These are phyloP conservation scores for Linnemannia zychae DNA, from an alignment of 192 early-diverging fungal genomes.

Conservation along the genomic window DNA sequence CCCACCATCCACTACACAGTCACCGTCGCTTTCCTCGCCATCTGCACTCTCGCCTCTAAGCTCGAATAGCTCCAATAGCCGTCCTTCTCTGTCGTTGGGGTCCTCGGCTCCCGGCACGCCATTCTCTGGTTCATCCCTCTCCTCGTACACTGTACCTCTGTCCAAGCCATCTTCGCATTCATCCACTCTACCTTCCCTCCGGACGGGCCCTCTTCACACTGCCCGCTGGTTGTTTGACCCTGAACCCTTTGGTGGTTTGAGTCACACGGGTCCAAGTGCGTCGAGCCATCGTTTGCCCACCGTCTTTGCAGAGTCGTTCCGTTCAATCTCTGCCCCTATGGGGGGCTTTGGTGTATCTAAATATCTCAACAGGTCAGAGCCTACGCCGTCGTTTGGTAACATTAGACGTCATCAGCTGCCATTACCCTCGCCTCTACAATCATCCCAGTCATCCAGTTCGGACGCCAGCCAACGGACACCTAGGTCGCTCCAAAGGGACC, in stretches of 20 bases:
- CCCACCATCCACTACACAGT: not conserved
- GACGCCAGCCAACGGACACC: slow-evolving; percentile 15
- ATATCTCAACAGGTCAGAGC: slow-evolving; percentile 41
- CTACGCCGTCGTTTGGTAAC: slow-evolving; percentile 14
- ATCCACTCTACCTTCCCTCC: slow-evolving; percentile 33
- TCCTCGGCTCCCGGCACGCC: slow-evolving; percentile 7
- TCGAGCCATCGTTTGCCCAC: slow-evolving; percentile 35
- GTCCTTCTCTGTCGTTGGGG: not conserved
- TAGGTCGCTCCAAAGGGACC: slow-evolving; percentile 34
- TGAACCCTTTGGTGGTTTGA: slow-evolving; percentile 36
- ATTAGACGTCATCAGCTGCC: slow-evolving; percentile 47
- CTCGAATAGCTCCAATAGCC: slow-evolving; percentile 22
- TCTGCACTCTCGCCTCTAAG: slow-evolving; percentile 28
- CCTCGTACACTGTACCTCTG: slow-evolving; percentile 33
- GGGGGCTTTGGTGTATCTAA: slow-evolving; percentile 55
- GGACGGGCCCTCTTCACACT: slow-evolving; percentile 47
- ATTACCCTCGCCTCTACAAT: slow-evolving; percentile 24
- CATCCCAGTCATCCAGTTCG: slow-evolving; percentile 21
- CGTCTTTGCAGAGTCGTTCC: slow-evolving; percentile 47
- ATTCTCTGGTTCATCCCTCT: slow-evolving; percentile 14
- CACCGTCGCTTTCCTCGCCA: slow-evolving; percentile 27
- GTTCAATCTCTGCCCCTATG: slow-evolving; percentile 47
- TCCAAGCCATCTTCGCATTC: slow-evolving; percentile 32
- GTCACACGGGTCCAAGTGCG: slow-evolving; percentile 14
- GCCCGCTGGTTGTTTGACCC: slow-evolving; percentile 48